Evolutionary conservation across 2,329 filamentous ascomycete species (phyloP).

Genomic region (Golovinomyces cichoracearum): DNA sequence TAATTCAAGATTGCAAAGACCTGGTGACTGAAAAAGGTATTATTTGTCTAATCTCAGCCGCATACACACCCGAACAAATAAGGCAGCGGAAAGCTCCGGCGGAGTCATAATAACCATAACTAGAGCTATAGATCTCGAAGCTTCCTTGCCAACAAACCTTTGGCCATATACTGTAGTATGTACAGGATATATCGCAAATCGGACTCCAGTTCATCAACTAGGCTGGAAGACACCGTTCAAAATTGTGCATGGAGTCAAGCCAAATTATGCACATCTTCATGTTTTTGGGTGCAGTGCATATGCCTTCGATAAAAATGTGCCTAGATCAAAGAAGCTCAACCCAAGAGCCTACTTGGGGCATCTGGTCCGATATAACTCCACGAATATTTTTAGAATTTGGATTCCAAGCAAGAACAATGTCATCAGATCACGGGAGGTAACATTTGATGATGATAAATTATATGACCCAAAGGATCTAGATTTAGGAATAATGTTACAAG

Average conservation of each 20-base stretch:
- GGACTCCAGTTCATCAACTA: slow-evolving; percentile 1
- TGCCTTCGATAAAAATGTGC: not conserved
- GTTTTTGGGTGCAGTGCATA: not conserved
- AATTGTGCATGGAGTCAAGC: not conserved
- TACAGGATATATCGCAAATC: not conserved
- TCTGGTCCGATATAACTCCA: not conserved
- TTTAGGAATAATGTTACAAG: not conserved
- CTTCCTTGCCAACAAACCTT: not conserved
- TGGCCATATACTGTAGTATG: not conserved
- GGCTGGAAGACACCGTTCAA: slow-evolving; percentile 1
- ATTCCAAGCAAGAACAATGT: not conserved
- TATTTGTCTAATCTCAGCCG: not conserved
- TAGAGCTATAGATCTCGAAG: not conserved
- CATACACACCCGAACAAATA: not conserved
- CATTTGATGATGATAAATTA: not conserved
- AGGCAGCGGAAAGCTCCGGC: not conserved
- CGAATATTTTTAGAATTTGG: slow-evolving; percentile 1
- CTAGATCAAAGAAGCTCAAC: not conserved
- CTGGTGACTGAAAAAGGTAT: not conserved
- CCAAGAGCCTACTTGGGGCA: not conserved
- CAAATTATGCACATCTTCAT: slow-evolving; percentile 1
- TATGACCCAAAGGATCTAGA: not conserved
- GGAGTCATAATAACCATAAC: not conserved
- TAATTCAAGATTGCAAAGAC: not conserved
- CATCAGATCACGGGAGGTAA: not conserved